Base-by-base conservation (phyloP, 345 rosid species). In the Populus alba region DNA sequence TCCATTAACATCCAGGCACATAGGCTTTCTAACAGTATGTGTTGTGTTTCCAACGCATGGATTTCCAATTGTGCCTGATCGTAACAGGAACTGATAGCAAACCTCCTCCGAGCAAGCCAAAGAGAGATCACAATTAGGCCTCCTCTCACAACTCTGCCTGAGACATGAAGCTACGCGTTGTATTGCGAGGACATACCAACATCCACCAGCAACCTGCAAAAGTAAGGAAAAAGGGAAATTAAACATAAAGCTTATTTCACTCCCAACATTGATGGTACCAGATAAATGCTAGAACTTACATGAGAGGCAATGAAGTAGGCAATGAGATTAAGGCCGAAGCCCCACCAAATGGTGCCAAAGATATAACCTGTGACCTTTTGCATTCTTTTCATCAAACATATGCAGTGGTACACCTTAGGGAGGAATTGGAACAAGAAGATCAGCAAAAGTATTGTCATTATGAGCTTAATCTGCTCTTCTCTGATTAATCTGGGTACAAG, bases 331-430 rank as follows among this genome's bases (percentile, higher is more conserved):
- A 95, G 89, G 84, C 88, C 93, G 71, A 95, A 95, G 29, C 97
- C 98, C 97, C 97, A 95, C 98, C 98, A 95, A 81, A 95, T 89
- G 66, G 98, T 88, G 41, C 98, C 98, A 53, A 95, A 95, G 63
- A 95, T 91, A 78, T 91, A 95, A 7, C 97, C 98, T 6, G 97
- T 95, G 78, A 91, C 98, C 81, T 93, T 93, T 37, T 85, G 87
- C 97, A 95, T 93, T 70, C 89, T 86, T 73, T 89, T 87, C 97
- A 93, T 92, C 76, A 95, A 75, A 70, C 83, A 84, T 18, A 95
- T 67, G 80, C 89, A 88, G 83, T 95, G 98, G 83, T 93, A 95
- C n/a, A 95, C 90, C 83, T 95, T 95, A 29, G 98, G 92, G 51
- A 89, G 85, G 85, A 87, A 89, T 75, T 89, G 89, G 84, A 89